Base-by-base conservation (phyloP, 1,284 basidiomycete species). In the Ustilago hordei region DNA sequence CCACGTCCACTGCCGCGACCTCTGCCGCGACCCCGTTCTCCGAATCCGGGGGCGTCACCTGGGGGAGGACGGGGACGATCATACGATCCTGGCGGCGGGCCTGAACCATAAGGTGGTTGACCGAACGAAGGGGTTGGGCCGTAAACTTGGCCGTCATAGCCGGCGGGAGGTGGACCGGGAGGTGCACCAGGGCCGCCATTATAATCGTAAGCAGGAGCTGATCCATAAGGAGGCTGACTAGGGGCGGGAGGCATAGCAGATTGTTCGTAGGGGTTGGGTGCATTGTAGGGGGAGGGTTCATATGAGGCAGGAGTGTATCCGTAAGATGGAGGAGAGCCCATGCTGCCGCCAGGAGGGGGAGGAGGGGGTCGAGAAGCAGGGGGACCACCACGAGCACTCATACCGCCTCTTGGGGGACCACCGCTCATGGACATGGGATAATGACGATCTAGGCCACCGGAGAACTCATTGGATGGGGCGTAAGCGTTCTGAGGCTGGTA, bases 371-470 rank as follows among this genome's bases (percentile, higher is more conserved):
- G 69, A 43, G 69, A 64, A 28, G 56, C 60, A 34, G 64, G 28
- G 28, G 61, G 64, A 35, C 61, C 73, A 28, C 68, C 68, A 28
- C 68, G 64, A 19, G 60, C 58, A 19, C 64, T 62, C 73, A 75
- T 68, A 32, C 64, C 67, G 13, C 73, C 73, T 36, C 68, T 63
- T 9, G 39, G 69, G n/a, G 69, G 64, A 48, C 58, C 60, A 62
- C 55, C 60, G 38, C 64, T 60, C 69, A 66, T 64, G 13, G 73
- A 64, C 54, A 68, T 60, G 32, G 34, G 52, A 36, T 75, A 76
- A 38, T 65, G 74, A 45, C 65, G 69, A 39, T 70, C 69, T 32
- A 66, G 63, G 31, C 75, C 70, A 39, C 69, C 75, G 6, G 70
- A 17, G 35, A 73, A 77, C 43, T 69, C 70, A 70, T 39, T 67